These are phyloP conservation scores for Kuraishia ogatae DNA, from an alignment of 805 yeast genomes.

Conservation along the genomic window DNA sequence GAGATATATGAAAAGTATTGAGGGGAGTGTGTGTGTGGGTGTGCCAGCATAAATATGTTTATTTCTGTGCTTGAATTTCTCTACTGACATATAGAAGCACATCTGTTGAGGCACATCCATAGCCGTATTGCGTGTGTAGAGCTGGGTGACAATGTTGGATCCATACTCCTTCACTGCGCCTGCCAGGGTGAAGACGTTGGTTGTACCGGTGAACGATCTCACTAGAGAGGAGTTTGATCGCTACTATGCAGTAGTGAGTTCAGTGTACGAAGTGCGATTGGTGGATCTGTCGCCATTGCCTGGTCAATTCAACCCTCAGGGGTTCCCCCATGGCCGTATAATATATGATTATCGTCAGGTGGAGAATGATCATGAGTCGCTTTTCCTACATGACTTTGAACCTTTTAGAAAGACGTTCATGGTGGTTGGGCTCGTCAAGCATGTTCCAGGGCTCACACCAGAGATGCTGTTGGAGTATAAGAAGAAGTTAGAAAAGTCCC, in stretches of 20 bases:
- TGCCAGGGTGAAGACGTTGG: constrained; percentile 53
- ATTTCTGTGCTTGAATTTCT: too few relatives aligned
- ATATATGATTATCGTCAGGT: constrained; percentile 45
- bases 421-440: constrained; percentile 36
- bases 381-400: constrained; percentile 79
- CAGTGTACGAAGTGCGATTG: constrained; percentile 56
- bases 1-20: background rate
- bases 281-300: constrained; percentile 66
- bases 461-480: constrained; percentile 20
- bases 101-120: too few relatives aligned
- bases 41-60: too few relatives aligned
- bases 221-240: constrained; percentile 29
- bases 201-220: constrained; percentile 58
- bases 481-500: constrained; percentile 30
- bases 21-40: too few relatives aligned
- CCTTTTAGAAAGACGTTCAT: constrained; percentile 76
- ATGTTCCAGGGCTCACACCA: constrained; percentile 15
- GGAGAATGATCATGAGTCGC: constrained; percentile 42
- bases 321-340: constrained; percentile 72
- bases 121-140: background rate
- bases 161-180: constrained; percentile 49
- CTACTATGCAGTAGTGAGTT: constrained; percentile 34
- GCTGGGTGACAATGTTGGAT: constrained; percentile 19
- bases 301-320: constrained; percentile 73
- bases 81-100: too few relatives aligned